These are phyloP conservation scores for Blastomyces gilchristii DNA, from an alignment of 2,329 filamentous ascomycete species.

Conservation along the genomic window DNA sequence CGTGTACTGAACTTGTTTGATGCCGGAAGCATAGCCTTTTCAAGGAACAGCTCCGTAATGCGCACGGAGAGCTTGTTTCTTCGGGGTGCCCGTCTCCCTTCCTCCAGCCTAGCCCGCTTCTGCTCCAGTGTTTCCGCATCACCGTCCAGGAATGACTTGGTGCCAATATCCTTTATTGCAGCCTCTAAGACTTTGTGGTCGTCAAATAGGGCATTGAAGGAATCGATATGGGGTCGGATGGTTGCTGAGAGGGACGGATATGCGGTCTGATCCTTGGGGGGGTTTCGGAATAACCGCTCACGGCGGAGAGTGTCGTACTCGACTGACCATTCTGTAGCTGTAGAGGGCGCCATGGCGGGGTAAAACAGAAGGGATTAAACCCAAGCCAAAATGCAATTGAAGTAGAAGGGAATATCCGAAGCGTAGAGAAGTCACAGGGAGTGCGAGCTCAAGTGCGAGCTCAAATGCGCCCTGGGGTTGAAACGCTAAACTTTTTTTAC, in stretches of 20 bases:
- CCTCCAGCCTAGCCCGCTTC: slow-evolving; percentile 38
- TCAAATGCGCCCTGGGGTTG: not conserved
- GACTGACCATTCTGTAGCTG: slow-evolving; percentile 66
- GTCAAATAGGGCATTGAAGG: slow-evolving; percentile 84
- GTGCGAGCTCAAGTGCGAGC: not conserved
- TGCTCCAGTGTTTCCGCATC: slow-evolving; percentile 39
- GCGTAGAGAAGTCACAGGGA: not conserved
- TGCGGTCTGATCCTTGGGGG: slow-evolving; percentile 74
- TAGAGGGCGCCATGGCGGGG: slow-evolving; percentile 45
- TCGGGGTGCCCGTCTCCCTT: slow-evolving; percentile 40
- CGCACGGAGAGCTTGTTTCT: slow-evolving; percentile 69
- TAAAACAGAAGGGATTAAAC: not conserved
- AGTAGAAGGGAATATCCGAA: not conserved
- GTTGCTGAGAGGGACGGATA: slow-evolving; percentile 78
- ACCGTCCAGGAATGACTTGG: slow-evolving; percentile 77
- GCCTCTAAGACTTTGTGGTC: slow-evolving; percentile 62
- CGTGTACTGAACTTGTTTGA: slow-evolving; percentile 71
- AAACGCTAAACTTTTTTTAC: not conserved
- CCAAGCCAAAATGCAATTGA: not conserved
- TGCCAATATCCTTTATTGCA: slow-evolving; percentile 78
- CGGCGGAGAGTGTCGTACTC: slow-evolving; percentile 77
- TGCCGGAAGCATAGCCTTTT: slow-evolving; percentile 68
- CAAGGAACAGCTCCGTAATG: slow-evolving; percentile 70
- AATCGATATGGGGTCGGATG: slow-evolving; percentile 86
- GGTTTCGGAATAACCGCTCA: slow-evolving; percentile 79